phyloP scores from a whole-genome alignment of 2,329 filamentous ascomycete species.

The Penicillium sp. region DNA sequence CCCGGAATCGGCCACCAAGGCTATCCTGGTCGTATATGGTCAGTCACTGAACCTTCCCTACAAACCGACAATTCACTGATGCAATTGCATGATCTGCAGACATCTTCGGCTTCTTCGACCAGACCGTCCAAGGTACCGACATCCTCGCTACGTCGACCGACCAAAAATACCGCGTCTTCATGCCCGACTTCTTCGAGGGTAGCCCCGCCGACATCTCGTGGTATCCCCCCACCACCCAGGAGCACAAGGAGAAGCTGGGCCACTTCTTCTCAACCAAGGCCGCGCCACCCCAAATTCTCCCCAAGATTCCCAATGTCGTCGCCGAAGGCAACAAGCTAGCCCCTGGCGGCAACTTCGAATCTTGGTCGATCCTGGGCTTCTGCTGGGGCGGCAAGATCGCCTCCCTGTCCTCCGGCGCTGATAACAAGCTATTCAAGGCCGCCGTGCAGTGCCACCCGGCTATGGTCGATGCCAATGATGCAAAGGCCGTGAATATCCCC shows the following conservation, averaged over 20 bases:
- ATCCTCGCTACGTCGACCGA: slow-evolving; percentile 61
- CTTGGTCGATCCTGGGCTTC: slow-evolving; percentile 61
- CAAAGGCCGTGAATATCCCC: slow-evolving; percentile 56
- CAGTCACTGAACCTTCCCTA: slow-evolving; percentile 8
- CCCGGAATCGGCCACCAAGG: slow-evolving; percentile 55
- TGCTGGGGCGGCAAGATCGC: slow-evolving; percentile 63
- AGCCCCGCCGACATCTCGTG: slow-evolving; percentile 63
- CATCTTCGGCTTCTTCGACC: slow-evolving; percentile 64
- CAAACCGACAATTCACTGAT: neutral
- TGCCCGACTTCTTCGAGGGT: slow-evolving; percentile 88
- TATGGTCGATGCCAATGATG: slow-evolving; percentile 61
- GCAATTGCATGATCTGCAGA: slow-evolving; percentile 36
- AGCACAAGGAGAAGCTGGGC: slow-evolving; percentile 60
- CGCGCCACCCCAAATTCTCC: slow-evolving; percentile 58
- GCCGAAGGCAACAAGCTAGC: slow-evolving; percentile 53
- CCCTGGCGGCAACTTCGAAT: slow-evolving; percentile 44
- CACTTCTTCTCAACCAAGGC: slow-evolving; percentile 60
- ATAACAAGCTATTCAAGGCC: slow-evolving; percentile 56
- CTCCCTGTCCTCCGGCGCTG: slow-evolving; percentile 52
- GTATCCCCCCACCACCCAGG: slow-evolving; percentile 61
- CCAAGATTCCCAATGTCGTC: slow-evolving; percentile 56
- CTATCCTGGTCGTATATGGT: slow-evolving; percentile 58
- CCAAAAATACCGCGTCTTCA: slow-evolving; percentile 77
- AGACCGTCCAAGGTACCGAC: slow-evolving; percentile 64
- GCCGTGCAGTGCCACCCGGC: slow-evolving; percentile 59